Evolutionary conservation across 2,329 filamentous ascomycete species (phyloP).

Genomic region (Endoconidiophora laricicola): DNA sequence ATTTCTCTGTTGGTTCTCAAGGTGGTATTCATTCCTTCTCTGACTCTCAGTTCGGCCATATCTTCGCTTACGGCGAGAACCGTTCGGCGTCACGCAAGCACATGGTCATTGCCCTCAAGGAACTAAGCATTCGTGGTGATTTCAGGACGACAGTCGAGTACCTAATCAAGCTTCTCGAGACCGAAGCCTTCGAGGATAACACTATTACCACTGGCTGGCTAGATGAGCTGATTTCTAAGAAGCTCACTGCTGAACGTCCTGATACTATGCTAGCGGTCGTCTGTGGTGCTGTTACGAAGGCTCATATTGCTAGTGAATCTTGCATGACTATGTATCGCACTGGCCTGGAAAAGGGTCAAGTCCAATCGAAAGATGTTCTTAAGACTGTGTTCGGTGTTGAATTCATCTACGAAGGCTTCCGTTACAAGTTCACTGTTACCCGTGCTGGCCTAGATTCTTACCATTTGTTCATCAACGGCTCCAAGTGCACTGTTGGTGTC

Average conservation of each 20-base stretch:
- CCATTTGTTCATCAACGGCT: slow-evolving; percentile 97
- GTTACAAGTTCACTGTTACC: slow-evolving; percentile 97
- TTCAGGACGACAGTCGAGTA: slow-evolving; percentile 98
- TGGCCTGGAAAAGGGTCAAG: slow-evolving; percentile 90
- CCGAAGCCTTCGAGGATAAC: slow-evolving; percentile 95
- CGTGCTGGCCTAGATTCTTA: slow-evolving; percentile 86
- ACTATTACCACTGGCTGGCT: slow-evolving; percentile 98
- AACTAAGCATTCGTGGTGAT: slow-evolving; percentile 97
- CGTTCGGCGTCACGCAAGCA: slow-evolving; percentile 91
- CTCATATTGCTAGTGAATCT: slow-evolving; percentile 80
- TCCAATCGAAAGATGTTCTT: slow-evolving; percentile 87
- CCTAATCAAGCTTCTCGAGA: slow-evolving; percentile 95
- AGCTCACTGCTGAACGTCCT: slow-evolving; percentile 86
- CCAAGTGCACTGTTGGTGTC: slow-evolving; percentile 85
- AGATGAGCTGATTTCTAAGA: slow-evolving; percentile 95
- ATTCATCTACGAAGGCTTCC: slow-evolving; percentile 92
- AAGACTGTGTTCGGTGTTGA: slow-evolving; percentile 97
- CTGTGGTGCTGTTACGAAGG: slow-evolving; percentile 87
- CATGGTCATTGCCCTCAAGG: slow-evolving; percentile 97
- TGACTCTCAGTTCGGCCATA: slow-evolving; percentile 97
- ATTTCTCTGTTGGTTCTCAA: slow-evolving; percentile 94
- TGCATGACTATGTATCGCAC: slow-evolving; percentile 76
- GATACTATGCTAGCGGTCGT: slow-evolving; percentile 89
- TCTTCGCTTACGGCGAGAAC: slow-evolving; percentile 98
- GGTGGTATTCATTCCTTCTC: slow-evolving; percentile 99